Evolutionary conservation across 1,284 basidiomycete genomes (phyloP).

Genomic region (Rhizopogon hawkerae): DNA sequence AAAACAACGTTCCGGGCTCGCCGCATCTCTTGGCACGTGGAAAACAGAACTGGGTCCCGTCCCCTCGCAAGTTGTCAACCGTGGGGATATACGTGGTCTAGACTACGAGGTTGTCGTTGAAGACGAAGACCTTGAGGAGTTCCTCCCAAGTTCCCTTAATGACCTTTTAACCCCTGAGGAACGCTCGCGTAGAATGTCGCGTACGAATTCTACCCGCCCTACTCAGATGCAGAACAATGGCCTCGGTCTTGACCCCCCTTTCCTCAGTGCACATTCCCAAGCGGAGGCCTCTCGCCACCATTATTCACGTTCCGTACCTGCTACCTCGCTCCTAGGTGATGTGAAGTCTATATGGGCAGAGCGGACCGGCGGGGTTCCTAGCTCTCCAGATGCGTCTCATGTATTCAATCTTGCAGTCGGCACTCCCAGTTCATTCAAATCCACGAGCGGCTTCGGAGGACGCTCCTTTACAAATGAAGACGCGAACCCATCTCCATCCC

Average conservation of each 20-base stretch:
- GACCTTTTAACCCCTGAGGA: constrained; percentile 84
- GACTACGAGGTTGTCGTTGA: constrained; percentile 42
- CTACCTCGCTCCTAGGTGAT: constrained; percentile 62
- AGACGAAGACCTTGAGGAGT: constrained; percentile 78
- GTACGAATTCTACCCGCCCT: constrained; percentile 46
- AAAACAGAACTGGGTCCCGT: constrained; percentile 22
- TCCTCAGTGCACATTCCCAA: constrained; percentile 16
- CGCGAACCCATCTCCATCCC: constrained; percentile 32
- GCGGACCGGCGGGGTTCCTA: constrained; percentile 22
- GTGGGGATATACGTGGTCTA: constrained; percentile 14
- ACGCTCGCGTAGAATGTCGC: constrained; percentile 66
- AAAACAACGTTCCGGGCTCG: constrained; percentile 32
- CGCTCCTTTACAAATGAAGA: constrained; percentile 31
- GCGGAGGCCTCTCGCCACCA: constrained; percentile 46
- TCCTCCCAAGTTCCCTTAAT: constrained; percentile 78
- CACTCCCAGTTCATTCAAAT: constrained; percentile 41
- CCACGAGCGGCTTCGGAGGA: constrained; percentile 32
- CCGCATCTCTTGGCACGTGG: constrained; percentile 40
- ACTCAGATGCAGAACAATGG: constrained; percentile 17
- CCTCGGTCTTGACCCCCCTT: constrained; percentile 15
- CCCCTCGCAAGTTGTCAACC: constrained; percentile 12
- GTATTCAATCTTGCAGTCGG: constrained; percentile 26
- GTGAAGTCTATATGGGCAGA: constrained; percentile 68
- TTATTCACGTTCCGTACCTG: constrained; percentile 71
- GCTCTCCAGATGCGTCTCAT: constrained; percentile 23